These are phyloP conservation scores for Paratinospora sagittata DNA, from an alignment of 164 flowering plant genomes.

Conservation along the genomic window DNA sequence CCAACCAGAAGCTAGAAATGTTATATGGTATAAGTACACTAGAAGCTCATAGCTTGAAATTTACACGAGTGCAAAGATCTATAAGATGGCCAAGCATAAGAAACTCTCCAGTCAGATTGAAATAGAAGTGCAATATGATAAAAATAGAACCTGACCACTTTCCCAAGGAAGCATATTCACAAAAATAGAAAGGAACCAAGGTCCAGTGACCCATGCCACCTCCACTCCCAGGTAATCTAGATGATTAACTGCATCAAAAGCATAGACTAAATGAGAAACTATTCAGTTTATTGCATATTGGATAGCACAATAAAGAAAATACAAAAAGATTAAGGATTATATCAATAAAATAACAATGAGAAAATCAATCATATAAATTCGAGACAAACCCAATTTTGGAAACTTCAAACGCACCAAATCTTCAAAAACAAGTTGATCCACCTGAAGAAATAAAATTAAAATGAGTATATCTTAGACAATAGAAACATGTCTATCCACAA, in stretches of 20 bases:
- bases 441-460: conserved; percentile 37
- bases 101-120: not conserved
- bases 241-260: conserved; percentile 75
- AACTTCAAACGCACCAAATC: conserved; percentile 81
- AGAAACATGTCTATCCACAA: not conserved
- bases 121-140: conserved; percentile 18
- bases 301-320: not conserved
- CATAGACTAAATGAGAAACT: conserved; percentile 18
- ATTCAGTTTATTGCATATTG: not conserved
- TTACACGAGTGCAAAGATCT: conserved; percentile 11
- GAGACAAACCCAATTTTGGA: conserved; percentile 55
- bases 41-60: not conserved
- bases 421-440: conserved; percentile 95
- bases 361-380: no score
- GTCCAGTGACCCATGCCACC: conserved; percentile 94
- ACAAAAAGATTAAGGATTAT: conserved; percentile 12
- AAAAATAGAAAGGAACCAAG: conserved; percentile 97
- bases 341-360: no score
- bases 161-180: conserved; percentile 99
- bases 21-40: not conserved
- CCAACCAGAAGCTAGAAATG: conserved; percentile 14
- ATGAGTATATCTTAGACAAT: conserved; percentile 1
- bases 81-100: conserved; percentile 2
- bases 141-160: conserved; percentile 38
- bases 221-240: conserved; percentile 92